These are phyloP conservation scores for Apiotrichum sp. DNA, from an alignment of 1,284 basidiomycete genomes.

Conservation along the genomic window DNA sequence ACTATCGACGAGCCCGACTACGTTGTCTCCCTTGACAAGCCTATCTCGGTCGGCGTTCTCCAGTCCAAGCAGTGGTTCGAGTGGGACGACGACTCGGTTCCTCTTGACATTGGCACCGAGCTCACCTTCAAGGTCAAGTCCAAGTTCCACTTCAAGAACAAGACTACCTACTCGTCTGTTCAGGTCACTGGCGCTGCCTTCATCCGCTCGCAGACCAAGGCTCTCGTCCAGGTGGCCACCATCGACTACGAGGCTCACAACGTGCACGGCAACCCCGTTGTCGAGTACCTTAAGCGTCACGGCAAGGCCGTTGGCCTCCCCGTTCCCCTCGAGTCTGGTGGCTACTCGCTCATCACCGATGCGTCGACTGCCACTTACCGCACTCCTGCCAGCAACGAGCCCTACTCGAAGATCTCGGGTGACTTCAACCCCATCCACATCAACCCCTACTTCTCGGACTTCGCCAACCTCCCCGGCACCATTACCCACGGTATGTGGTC, in stretches of 20 bases:
- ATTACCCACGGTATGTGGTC: constrained; percentile 99
- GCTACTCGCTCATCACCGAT: constrained; percentile 68
- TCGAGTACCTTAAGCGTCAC: constrained; percentile 87
- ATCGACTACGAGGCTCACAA: constrained; percentile 82
- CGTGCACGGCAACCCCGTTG: constrained; percentile 85
- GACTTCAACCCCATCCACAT: constrained; percentile 94
- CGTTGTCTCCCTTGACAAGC: constrained; percentile 65
- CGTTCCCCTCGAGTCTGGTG: constrained; percentile 72
- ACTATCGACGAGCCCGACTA: constrained; percentile 83
- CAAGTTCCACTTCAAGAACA: constrained; percentile 85
- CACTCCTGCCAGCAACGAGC: constrained; percentile 80
- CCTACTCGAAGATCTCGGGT: constrained; percentile 91
- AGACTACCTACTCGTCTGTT: constrained; percentile 74
- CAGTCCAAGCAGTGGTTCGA: constrained; percentile 97
- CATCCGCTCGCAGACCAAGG: constrained; percentile 76
- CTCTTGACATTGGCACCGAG: constrained; percentile 69
- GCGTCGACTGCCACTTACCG: constrained; percentile 58
- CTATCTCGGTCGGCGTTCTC: constrained; percentile 81
- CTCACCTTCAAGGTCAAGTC: constrained; percentile 86
- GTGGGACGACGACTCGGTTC: constrained; percentile 78
- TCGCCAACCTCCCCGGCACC: constrained; percentile 86
- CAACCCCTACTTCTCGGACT: constrained; percentile 96
- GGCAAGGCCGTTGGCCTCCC: constrained; percentile 71
- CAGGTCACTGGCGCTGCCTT: constrained; percentile 79
- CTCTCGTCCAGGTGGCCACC: constrained; percentile 77